Conservation (phyloP, 768 basidiomycete genomes). For the Suillus hirtellus region DNA sequence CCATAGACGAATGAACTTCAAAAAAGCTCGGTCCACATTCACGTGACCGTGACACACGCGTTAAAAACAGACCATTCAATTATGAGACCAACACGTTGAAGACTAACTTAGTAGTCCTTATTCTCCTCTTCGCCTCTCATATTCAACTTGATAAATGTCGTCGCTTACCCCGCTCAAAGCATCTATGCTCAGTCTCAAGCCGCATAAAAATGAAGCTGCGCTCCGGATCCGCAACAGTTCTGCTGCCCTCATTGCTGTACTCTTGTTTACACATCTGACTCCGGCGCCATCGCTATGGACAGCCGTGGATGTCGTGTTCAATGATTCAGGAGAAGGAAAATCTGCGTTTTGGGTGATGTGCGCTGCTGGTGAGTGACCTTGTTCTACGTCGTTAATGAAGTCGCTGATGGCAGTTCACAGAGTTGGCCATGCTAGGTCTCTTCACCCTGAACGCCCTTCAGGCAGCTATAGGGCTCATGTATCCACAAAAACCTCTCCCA, state of each 20-base stretch:
- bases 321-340: constrained; percentile 5
- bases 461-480: constrained; percentile 35
- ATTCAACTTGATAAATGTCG: neutral
- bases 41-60: constrained; percentile 2
- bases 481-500: constrained; percentile 34
- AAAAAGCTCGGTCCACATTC: too few relatives aligned
- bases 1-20: too few relatives aligned
- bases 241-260: constrained; percentile 31
- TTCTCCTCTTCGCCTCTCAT: neutral
- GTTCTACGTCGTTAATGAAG: neutral
- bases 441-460: constrained; percentile 38
- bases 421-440: constrained; percentile 31
- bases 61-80: neutral
- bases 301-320: constrained; percentile 33
- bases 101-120: neutral
- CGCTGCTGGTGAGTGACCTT: constrained; percentile 29
- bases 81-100: neutral
- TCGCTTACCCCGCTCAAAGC: constrained; percentile 7
- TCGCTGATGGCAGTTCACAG: constrained; percentile 17
- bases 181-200: constrained; percentile 24
- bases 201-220: constrained; percentile 37
- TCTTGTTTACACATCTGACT: constrained; percentile 38
- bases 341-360: constrained; percentile 26
- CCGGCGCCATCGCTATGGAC: constrained; percentile 40
- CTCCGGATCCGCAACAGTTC: constrained; percentile 41